Percentiles rank a stretch among this genome's conserved stretches.
Evolutionary conservation across 257 asterid genomes (phyloP).

Genomic region (Salvia splendens): DNA sequence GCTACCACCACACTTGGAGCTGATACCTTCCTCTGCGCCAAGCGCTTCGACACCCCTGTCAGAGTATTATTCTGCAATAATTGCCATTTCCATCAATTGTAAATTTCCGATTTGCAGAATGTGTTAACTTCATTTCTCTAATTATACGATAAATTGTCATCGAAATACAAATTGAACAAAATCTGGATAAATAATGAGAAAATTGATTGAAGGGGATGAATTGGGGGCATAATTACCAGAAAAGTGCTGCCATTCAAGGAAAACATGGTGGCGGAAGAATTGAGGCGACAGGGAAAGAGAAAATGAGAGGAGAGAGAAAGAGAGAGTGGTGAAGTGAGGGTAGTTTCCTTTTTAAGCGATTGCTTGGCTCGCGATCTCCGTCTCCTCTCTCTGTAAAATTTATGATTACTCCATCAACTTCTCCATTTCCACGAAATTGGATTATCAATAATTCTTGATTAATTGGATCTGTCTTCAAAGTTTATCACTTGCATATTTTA

Average conservation of each 20-base stretch:
- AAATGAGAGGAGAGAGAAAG: conserved; percentile 26
- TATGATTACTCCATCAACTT: no score
- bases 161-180: background rate
- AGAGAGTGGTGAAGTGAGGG: conserved; percentile 15
- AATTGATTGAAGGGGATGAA: background rate
- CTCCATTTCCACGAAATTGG: no score
- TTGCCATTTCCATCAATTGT: no score
- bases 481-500: no score
- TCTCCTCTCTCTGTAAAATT: background rate
- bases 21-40: conserved; percentile 44
- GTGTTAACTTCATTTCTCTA: no score
- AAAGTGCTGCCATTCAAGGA: conserved; percentile 61
- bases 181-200: no score
- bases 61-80: conserved; percentile 63
- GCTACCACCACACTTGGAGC: conserved; percentile 57
- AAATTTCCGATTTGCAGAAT: no score
- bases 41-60: conserved; percentile 51
- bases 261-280: conserved; percentile 55
- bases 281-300: conserved; percentile 17
- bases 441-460: no score
- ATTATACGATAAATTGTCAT: background rate
- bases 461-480: no score
- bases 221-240: conserved; percentile 48
- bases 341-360: conserved; percentile 22
- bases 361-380: background rate